Evolutionary conservation across 306 rosid species (phyloP), one percentile per base, ranked within the genome.

Genomic region (Fragaria vesca): DNA sequence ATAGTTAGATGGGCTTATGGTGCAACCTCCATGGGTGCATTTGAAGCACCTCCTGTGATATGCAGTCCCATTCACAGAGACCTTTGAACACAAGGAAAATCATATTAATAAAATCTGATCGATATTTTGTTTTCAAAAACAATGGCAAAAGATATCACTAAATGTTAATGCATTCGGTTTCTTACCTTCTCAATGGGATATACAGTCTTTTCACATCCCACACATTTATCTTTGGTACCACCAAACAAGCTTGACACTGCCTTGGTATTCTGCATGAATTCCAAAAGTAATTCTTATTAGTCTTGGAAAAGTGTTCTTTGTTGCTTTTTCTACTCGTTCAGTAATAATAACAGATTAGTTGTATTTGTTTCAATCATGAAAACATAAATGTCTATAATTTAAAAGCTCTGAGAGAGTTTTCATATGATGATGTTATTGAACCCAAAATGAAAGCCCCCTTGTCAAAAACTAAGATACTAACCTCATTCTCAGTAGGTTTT

Each of bases 181-280:
- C 6, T 73, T 89, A 90, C 98, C 97, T 83, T 92, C 83, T 94
- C 96, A 9, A 80, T 87, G 11, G 91, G 96, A 81, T 94, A 94
- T 20, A 88, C 97, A 0, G 91, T 92, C 88, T 92, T 90, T 43
- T 76, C 76, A 86, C 97, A 92, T 60, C 87, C 80, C 73, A 84
- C 79, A 79, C 98, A 94, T 85, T 87, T 92, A 47, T 92, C 97
- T 87, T 68, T 84, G 71, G 95, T 93, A 48, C 98, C 98, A 63
- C 17, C 76, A 78, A 91, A 93, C 69, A 87, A 24, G 72, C 79
- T 85, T 30, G 96, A 86, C 6, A 89, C 42, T 20, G 65, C 71
- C 83, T 85, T 92, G 2, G 80, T 75, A 60, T 79, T 90, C 96
- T 94, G 91, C 73, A 80, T 2, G 30, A 54, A 15, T 7, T 16